Percentiles rank a stretch among this genome's conserved stretches.
Evolutionary conservation across 2,329 filamentous ascomycete genomes (phyloP).

Genomic region (Cladosporium phlei): DNA sequence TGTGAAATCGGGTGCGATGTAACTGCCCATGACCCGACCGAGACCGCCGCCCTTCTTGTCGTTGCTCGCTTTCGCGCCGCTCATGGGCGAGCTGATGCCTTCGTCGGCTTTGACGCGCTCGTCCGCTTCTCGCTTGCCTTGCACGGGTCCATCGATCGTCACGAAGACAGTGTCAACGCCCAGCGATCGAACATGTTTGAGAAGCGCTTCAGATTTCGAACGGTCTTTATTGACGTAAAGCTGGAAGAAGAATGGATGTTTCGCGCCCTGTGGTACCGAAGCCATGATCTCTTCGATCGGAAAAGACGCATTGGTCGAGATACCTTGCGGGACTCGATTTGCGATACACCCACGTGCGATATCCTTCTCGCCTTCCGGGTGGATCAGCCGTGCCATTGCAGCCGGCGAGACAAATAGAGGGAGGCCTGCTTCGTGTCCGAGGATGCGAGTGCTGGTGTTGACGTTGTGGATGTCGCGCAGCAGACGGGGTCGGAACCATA

Average conservation of each 20-base stretch:
- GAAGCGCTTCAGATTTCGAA: constrained; percentile 46
- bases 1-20: constrained; percentile 55
- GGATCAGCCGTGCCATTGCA: constrained; percentile 34
- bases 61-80: constrained; percentile 46
- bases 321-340: constrained; percentile 27
- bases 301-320: constrained; percentile 31
- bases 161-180: constrained; percentile 54
- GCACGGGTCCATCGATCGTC: constrained; percentile 55
- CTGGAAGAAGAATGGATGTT: constrained; percentile 51
- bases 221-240: constrained; percentile 59
- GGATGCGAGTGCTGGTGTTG: constrained; percentile 30
- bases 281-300: constrained; percentile 28
- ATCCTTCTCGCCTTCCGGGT: constrained; percentile 36
- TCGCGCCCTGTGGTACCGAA: constrained; percentile 21
- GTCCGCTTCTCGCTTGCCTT: constrained; percentile 51
- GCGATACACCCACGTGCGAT: constrained; percentile 29
- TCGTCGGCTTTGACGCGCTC: constrained; percentile 49
- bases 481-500: constrained; percentile 45
- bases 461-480: constrained; percentile 38
- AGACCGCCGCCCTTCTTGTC: constrained; percentile 53
- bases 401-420: constrained; percentile 37
- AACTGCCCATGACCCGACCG: constrained; percentile 52
- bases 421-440: constrained; percentile 30
- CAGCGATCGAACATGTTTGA: constrained; percentile 42
- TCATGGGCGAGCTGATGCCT: constrained; percentile 41